Evolutionary conservation across 2,329 filamentous ascomycete genomes (phyloP).

Genomic region (Rachicladosporium sp.): DNA sequence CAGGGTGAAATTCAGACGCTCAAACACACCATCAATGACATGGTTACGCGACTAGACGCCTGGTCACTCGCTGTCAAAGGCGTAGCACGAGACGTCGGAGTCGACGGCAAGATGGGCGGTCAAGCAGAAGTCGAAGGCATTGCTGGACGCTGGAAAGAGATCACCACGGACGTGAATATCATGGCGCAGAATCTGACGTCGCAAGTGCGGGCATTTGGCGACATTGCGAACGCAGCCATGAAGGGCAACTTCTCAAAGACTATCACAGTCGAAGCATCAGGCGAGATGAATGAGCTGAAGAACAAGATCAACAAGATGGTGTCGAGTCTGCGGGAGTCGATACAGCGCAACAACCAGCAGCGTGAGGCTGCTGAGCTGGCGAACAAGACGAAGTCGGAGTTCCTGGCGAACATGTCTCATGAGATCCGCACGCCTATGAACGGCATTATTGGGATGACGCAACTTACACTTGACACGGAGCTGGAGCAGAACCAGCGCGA

Average conservation of each 20-base stretch:
- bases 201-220: constrained; percentile 93
- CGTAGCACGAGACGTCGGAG: constrained; percentile 90
- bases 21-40: constrained; percentile 97
- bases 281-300: constrained; percentile 98
- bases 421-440: constrained; percentile 97
- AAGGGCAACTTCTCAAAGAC: constrained; percentile 95
- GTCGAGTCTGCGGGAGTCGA: constrained; percentile 85
- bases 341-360: constrained; percentile 90
- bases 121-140: constrained; percentile 91
- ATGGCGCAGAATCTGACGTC: constrained; percentile 78
- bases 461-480: constrained; percentile 85
- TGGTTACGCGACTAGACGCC: constrained; percentile 88
- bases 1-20: constrained; percentile 88
- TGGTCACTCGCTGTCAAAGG: constrained; percentile 95
- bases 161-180: constrained; percentile 91
- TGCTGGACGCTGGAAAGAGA: constrained; percentile 93
- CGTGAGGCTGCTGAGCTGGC: constrained; percentile 92
- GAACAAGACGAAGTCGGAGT: constrained; percentile 97
- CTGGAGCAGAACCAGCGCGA: constrained; percentile 91
- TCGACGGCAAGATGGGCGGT: constrained; percentile 96
- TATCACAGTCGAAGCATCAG: constrained; percentile 91
- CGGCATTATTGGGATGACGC: constrained; percentile 96
- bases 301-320: constrained; percentile 99
- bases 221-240: constrained; percentile 95
- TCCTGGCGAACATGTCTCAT: constrained; percentile 97